Conservation (phyloP, 352 stramenopile genomes). For the Phytopythium litorale region DNA sequence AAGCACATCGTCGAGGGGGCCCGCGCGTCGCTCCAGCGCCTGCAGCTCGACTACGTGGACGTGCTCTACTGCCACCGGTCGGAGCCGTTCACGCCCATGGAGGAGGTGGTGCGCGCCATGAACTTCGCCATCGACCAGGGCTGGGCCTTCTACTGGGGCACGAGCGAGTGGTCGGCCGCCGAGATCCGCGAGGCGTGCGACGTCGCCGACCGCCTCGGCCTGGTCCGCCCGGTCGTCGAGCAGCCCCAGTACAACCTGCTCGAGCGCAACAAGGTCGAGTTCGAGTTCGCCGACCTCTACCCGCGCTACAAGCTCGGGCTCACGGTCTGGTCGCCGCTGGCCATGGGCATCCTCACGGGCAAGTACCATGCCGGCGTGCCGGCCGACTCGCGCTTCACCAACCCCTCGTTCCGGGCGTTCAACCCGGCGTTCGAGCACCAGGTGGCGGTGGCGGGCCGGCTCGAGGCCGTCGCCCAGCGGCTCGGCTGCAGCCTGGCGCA, state of each 20-base stretch:
- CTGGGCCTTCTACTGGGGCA: conserved; percentile 47
- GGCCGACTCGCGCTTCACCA: conserved; percentile 31
- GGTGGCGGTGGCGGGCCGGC: conserved; percentile 26
- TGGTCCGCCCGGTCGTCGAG: conserved; percentile 27
- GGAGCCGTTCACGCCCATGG: conserved; percentile 7
- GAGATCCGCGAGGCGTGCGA: conserved; percentile 35
- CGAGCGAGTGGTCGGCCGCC: conserved; percentile 38
- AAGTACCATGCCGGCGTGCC: conserved; percentile 38
- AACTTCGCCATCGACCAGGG: conserved; percentile 28
- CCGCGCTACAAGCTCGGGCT: conserved; percentile 38
- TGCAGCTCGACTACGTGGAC: conserved; percentile 30
- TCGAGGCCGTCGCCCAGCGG: conserved; percentile 37
- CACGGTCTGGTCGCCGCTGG: conserved; percentile 44
- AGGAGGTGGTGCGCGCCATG: conserved; percentile 27
- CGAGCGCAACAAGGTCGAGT: conserved; percentile 38
- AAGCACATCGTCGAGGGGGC: conserved; percentile 52
- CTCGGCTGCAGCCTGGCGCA: conserved; percentile 44
- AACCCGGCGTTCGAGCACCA: neutral
- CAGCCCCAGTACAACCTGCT: conserved; percentile 15
- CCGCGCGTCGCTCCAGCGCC: conserved; percentile 11
- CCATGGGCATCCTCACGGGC: conserved; percentile 36
- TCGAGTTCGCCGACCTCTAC: conserved; percentile 41
- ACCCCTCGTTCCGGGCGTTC: neutral
- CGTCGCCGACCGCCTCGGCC: conserved; percentile 18
- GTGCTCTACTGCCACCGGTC: conserved; percentile 33